Evolutionary conservation across 2,329 filamentous ascomycete species (phyloP), one percentile per base, ranked within the genome.

Genomic region (Capronia americana): DNA sequence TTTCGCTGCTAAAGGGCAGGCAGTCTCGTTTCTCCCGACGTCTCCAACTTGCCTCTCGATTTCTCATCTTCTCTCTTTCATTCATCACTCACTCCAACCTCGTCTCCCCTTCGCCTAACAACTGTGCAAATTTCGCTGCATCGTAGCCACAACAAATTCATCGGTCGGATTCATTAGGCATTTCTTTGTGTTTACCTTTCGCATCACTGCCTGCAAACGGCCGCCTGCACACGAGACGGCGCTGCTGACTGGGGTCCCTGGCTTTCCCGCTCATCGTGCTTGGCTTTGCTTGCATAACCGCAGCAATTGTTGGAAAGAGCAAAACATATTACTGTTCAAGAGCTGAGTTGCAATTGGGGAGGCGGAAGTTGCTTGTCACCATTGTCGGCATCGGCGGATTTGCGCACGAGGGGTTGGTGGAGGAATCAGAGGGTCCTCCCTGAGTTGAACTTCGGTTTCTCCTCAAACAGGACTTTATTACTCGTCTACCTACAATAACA

Each of bases 401-500:
- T 53, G 44, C 64, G 60, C 66, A 66, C 64, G 63, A 44, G 64
- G 59, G 55, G 56, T 55, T 63, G 62, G 66, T 61, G 63, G 57
- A 63, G 58, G 48, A 32, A 57, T 59, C 56, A 58, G 59, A 48
- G 11, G 62, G 55, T 51, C 61, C 57, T 55, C 6, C 53, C 14
- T 63, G 66, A 56, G 59, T 54, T 60, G 59, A 51, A 63, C 11
- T 51, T 59, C 59, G 59, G 61, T 34, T 54, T 44, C 55, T 26
- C 38, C 51, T 54, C 46, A 59, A 58, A 57, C 51, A 54, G 57
- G 55, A 50, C 50, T 28, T 56, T 65, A 68, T 64, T 68, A 66
- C 57, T 68, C 61, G 63, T 66, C 63, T 68, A 68, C 63, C 57
- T 59, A 50, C 48, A 68, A 63, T 65, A 68, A 65, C 59, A 65